Evolutionary conservation across 2,329 filamentous ascomycete species (phyloP), one percentile per base, ranked within the genome.

Genomic region (Penicillium frequentans): DNA sequence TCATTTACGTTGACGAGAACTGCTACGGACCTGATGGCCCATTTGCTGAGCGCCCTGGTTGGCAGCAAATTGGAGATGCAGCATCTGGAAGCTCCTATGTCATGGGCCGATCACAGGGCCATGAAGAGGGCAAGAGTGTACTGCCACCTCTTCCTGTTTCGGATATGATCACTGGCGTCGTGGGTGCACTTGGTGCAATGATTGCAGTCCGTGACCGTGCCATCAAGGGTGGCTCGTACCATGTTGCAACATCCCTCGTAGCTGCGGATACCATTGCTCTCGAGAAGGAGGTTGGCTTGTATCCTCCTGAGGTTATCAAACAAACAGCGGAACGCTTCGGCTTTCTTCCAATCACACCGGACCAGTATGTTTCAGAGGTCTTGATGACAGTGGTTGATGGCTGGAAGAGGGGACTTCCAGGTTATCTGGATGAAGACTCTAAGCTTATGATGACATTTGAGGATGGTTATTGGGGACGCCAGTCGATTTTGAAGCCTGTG

Each of bases 31-130:
- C 74, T 33, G 73, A 80, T 47, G 80, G 80, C 0, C 74, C 75
- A 11, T 82, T 77, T 65, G 68, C 70, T 1, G 70, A 75, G 53
- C 71, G 80, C 0, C 77, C 77, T 1, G 81, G 81, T 4, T 84
- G 81, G 80, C 79, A 82, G 68, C 79, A 83, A 63, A 79, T 83
- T 52, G 78, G 76, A 43, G 77, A 81, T 72, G 78, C 62, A 5
- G 76, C 73, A 27, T 70, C 71, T 2, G 75, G 76, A 1, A 70
- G 69, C n/a, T 76, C 73, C 1, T 73, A 73, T 39, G 63, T 73
- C 7, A 75, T 68, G 21, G 77, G 73, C 3, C 66, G 65, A 31
- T 68, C 73, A 1, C 64, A 76, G 24, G 70, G 70, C 3, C 57
- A 54, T 26, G 47, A 51, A 3, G 58, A 62, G 10, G 62, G 58